Conservation (phyloP, 1,284 basidiomycete species). For the Austroboletus niveus region DNA sequence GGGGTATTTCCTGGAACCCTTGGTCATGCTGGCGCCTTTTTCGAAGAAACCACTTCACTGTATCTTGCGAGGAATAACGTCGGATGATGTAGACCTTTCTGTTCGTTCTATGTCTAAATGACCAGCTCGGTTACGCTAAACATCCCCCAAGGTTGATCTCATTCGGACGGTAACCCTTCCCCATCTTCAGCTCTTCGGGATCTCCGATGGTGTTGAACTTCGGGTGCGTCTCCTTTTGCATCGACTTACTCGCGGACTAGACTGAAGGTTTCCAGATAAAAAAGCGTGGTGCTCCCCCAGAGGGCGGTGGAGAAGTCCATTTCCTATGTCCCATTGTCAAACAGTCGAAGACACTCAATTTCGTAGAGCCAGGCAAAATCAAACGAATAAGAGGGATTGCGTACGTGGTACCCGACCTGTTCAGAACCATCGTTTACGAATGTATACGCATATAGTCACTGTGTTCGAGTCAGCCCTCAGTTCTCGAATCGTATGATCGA, state of each 20-base stretch:
- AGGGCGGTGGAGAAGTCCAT: conserved; percentile 90
- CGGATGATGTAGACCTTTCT: conserved; percentile 84
- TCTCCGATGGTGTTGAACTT: conserved; percentile 85
- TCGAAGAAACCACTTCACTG: conserved; percentile 85
- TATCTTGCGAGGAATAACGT: conserved; percentile 87
- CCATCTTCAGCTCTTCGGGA: conserved; percentile 86
- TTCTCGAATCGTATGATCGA: conserved; percentile 99
- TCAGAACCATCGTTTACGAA: conserved; percentile 3
- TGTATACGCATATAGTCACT: conserved; percentile 57
- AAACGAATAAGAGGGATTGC: conserved; percentile 95
- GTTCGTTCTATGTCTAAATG: conserved; percentile 44
- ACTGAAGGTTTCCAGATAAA: conserved; percentile 62
- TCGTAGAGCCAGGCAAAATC: conserved; percentile 87
- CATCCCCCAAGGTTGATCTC: conserved; percentile 64
- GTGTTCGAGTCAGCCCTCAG: conserved; percentile 93
- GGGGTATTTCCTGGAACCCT: conserved; percentile 92
- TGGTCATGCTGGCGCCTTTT: conserved; percentile 91
- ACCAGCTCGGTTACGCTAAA: conserved; percentile 3
- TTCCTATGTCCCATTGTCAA: conserved; percentile 93
- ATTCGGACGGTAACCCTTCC: conserved; percentile 92
- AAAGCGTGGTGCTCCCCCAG: conserved; percentile 88
- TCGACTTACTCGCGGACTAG: background rate
- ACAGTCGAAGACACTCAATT: conserved; percentile 88
- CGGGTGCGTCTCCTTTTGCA: conserved; percentile 46
- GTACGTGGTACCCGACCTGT: conserved; percentile 46